Evolutionary conservation across 306 rosid species (phyloP).

Genomic region (Trifolium dubium): DNA sequence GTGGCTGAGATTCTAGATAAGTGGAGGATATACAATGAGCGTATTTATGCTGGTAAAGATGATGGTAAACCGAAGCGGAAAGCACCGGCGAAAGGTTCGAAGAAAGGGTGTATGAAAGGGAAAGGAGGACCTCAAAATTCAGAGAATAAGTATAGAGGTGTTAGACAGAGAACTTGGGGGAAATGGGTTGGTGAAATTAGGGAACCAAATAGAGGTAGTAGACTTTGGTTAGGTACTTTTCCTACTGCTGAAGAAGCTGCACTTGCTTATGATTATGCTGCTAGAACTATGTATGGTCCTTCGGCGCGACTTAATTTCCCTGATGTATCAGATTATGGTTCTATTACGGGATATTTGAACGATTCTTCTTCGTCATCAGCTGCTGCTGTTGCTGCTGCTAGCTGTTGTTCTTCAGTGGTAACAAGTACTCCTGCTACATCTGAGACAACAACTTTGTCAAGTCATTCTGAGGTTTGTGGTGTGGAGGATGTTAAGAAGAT

Average conservation of each 20-base stretch:
- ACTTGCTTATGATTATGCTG: slow-evolving; percentile 84
- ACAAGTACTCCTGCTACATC: slow-evolving; percentile 53
- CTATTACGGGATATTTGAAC: slow-evolving; percentile 38
- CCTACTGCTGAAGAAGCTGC: slow-evolving; percentile 78
- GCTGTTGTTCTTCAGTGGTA: slow-evolving; percentile 49
- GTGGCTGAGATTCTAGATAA: slow-evolving; percentile 74
- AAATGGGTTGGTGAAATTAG: slow-evolving; percentile 97
- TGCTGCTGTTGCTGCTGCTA: slow-evolving; percentile 38
- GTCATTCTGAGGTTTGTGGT: slow-evolving; percentile 67
- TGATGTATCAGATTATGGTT: slow-evolving; percentile 38
- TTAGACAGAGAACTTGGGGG: slow-evolving; percentile 98
- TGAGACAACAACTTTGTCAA: slow-evolving; percentile 51
- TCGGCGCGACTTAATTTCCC: slow-evolving; percentile 85
- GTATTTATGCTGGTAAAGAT: slow-evolving; percentile 36
- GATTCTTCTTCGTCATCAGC: slow-evolving; percentile 40
- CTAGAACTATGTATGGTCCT: slow-evolving; percentile 85
- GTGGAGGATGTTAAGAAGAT: slow-evolving; percentile 48
- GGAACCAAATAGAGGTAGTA: slow-evolving; percentile 75
- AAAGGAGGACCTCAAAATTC: slow-evolving; percentile 95
- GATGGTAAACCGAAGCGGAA: slow-evolving; percentile 49
- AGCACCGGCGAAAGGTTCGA: slow-evolving; percentile 87
- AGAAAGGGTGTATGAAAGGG: slow-evolving; percentile 99
- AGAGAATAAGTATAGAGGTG: slow-evolving; percentile 79
- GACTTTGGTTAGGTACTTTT: slow-evolving; percentile 90
- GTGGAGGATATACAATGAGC: slow-evolving; percentile 71